Conservation (phyloP, 768 basidiomycete species). For the Roridomyces roridus region DNA sequence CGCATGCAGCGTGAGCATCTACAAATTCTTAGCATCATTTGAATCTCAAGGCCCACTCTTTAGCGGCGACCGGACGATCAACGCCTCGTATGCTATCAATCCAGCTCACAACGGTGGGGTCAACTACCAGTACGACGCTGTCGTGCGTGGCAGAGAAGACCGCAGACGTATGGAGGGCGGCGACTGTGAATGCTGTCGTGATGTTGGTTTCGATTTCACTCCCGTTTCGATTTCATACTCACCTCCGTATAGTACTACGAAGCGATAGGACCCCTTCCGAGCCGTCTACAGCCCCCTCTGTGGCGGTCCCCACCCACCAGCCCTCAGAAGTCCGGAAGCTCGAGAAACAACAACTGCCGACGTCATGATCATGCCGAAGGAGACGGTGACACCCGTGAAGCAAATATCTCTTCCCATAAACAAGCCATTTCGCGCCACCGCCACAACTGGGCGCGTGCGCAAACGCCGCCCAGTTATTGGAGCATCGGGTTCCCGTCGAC, state of each 20-base stretch:
- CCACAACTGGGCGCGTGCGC: constrained; percentile 69
- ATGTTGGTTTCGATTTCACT: constrained; percentile 52
- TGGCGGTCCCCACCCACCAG: constrained; percentile 71
- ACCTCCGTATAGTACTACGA: constrained; percentile 71
- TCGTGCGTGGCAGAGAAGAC: constrained; percentile 70
- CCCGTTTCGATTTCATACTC: constrained; percentile 1
- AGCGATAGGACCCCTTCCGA: constrained; percentile 74
- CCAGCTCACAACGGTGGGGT: constrained; percentile 68
- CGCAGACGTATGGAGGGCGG: constrained; percentile 72
- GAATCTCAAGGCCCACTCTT: constrained; percentile 17
- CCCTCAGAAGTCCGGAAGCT: constrained; percentile 25
- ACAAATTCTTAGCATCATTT: no score
- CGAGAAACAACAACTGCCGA: constrained; percentile 30
- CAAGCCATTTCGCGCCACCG: constrained; percentile 76
- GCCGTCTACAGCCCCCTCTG: constrained; percentile 65
- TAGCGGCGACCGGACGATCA: constrained; percentile 55
- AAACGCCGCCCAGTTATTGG: constrained; percentile 90
- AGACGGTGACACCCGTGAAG: constrained; percentile 22
- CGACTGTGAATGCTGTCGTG: constrained; percentile 84
- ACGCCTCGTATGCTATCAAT: constrained; percentile 70
- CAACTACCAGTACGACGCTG: constrained; percentile 75
- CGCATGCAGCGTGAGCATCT: constrained; percentile 13
- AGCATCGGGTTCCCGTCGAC: constrained; percentile 89
- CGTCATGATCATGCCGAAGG: constrained; percentile 31
- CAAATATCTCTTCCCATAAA: constrained; percentile 59